These are phyloP conservation scores for Tricholoma flavovirens DNA, from an alignment of 768 basidiomycete genomes.

Conservation along the genomic window DNA sequence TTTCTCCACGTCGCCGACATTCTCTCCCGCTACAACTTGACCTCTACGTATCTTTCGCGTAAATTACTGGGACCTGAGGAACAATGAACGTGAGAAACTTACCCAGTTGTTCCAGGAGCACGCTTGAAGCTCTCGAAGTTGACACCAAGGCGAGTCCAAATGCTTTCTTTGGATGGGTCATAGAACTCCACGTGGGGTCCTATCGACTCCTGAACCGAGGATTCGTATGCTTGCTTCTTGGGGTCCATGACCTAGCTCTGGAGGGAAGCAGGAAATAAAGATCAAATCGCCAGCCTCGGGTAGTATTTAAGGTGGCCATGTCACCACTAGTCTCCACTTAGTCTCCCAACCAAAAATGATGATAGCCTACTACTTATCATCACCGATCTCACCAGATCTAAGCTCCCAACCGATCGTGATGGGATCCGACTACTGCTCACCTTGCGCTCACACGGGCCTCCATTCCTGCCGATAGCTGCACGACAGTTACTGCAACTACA, in stretches of 20 bases:
- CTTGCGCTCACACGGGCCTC: too few species aligned
- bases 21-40: slow-evolving; percentile 31
- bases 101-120: slow-evolving; percentile 43
- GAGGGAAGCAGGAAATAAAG: slow-evolving; percentile 4
- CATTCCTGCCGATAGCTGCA: too few species aligned
- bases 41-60: slow-evolving; percentile 22
- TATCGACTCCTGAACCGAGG: slow-evolving; percentile 24
- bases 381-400: too few species aligned
- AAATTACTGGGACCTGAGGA: too few species aligned
- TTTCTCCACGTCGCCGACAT: slow-evolving; percentile 30
- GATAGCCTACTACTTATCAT: too few species aligned
- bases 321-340: not conserved
- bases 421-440: too few species aligned
- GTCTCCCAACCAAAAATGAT: too few species aligned
- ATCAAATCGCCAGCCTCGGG: not conserved
- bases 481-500: too few species aligned
- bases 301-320: slow-evolving; percentile 9
- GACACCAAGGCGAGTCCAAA: slow-evolving; percentile 40
- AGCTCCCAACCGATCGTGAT: too few species aligned
- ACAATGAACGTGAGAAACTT: slow-evolving; percentile 7
- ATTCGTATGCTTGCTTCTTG: slow-evolving; percentile 30
- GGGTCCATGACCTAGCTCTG: slow-evolving; percentile 19
- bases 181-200: slow-evolving; percentile 33
- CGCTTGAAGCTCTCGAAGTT: slow-evolving; percentile 40
- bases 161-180: slow-evolving; percentile 41